Evolutionary conservation across 2,329 filamentous ascomycete genomes (phyloP), one percentile per base, ranked within the genome.

Genomic region (Tolypocladium inflatum): DNA sequence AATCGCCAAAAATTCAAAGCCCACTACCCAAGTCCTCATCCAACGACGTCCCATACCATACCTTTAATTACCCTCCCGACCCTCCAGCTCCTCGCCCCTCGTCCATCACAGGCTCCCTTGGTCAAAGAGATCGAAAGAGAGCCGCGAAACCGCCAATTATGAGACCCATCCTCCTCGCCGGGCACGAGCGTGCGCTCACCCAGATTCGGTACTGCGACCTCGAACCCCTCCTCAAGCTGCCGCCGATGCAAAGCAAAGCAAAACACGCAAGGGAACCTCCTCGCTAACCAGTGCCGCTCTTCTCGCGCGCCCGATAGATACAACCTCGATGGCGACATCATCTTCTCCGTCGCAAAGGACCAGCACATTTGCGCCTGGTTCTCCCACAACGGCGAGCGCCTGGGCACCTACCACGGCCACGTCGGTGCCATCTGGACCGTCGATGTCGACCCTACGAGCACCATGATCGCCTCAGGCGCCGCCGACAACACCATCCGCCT

Each of bases 401-500:
- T 97, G 69, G 94, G 94, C 70, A 94, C 93, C 68, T 99, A 97
- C 80, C 87, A 90, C 73, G 94, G 94, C 74, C 94, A 99, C 78
- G 89, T 95, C 76, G 94, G 94, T 78, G 93, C 94, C 68, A 89
- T 99, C 80, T 99, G 94, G 94, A 97, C 94, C 62, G 89, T 99
- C 76, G 94, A 99, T 73, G 88, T 96, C 71, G 90, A 96, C 78
- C 92, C 93, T 64, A 91, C 91, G 69, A 90, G 88, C 63, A 90
- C 89, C 69, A 85, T 99, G 71, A 87, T 97, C 71, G 94, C 93
- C 71, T 95, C 90, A 61, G 94, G 94, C 69, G 94, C 92, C 67
- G 94, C 94, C 76, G 94, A 99, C 80, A 97, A 97, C 82, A 97
- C 93, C 51, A 93, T 99, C 76, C 87, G 92, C 70, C 83, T 99